Conservation (phyloP, 2,329 filamentous ascomycete genomes). For the Zelopaecilomyces penicillatus region DNA sequence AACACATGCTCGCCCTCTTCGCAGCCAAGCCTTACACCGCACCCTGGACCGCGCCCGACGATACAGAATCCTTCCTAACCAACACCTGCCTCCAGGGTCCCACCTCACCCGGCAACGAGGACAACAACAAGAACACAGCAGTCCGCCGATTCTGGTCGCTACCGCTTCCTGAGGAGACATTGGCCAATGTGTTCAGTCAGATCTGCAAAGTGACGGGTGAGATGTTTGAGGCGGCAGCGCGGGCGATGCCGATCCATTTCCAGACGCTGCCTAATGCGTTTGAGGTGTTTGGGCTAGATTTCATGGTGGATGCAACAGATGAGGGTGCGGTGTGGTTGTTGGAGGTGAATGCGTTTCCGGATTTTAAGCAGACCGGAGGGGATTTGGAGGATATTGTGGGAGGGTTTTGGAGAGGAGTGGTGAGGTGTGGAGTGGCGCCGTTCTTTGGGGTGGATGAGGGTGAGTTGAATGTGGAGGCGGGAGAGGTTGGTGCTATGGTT, state of each 20-base stretch:
- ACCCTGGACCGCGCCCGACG: conserved; percentile 45
- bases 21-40: conserved; percentile 64
- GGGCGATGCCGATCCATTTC: conserved; percentile 82
- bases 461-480: conserved; percentile 13
- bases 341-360: conserved; percentile 93
- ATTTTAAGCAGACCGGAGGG: conserved; percentile 89
- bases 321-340: conserved; percentile 62
- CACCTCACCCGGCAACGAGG: conserved; percentile 21
- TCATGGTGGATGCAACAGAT: conserved; percentile 58
- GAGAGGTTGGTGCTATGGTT: conserved; percentile 36
- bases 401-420: conserved; percentile 67
- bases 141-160: conserved; percentile 72
- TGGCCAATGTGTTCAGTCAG: conserved; percentile 58
- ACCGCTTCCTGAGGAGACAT: conserved; percentile 39
- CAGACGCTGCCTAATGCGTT: conserved; percentile 83
- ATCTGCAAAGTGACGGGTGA: conserved; percentile 68
- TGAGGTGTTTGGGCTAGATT: conserved; percentile 88
- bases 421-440: conserved; percentile 55
- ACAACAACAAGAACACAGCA: conserved; percentile 40
- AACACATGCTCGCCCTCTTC: conserved; percentile 87
- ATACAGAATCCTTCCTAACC: conserved; percentile 72
- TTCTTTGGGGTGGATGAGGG: conserved; percentile 49
- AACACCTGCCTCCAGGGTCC: conserved; percentile 83
- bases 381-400: conserved; percentile 63
- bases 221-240: conserved; percentile 77